Conservation (phyloP, 2,329 filamentous ascomycete species). For the Stagonosporopsis tanaceti region DNA sequence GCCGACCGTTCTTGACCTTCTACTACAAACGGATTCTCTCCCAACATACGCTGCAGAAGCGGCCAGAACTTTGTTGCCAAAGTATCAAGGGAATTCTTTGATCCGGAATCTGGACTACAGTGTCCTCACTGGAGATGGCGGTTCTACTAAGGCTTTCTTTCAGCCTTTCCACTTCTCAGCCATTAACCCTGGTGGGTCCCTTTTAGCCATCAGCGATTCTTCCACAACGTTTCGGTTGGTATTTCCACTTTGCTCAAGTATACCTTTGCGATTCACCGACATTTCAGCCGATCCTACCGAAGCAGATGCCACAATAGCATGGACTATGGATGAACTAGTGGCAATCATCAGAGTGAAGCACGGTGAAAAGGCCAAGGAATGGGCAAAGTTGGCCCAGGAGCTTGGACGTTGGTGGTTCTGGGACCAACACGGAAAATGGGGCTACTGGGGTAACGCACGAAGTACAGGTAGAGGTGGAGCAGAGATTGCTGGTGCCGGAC, state of each 20-base stretch:
- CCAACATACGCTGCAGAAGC: slow-evolving; percentile 6
- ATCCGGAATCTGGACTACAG: slow-evolving; percentile 23
- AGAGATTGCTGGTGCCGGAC: slow-evolving; percentile 20
- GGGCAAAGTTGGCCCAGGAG: slow-evolving; percentile 22
- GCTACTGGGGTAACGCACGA: slow-evolving; percentile 26
- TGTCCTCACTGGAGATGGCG: slow-evolving; percentile 14
- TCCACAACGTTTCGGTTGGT: slow-evolving; percentile 23
- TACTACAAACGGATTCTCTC: slow-evolving; percentile 23
- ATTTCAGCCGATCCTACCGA: slow-evolving; percentile 21
- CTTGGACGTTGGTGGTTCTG: slow-evolving; percentile 30
- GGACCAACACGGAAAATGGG: slow-evolving; percentile 26
- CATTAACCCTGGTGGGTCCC: slow-evolving; percentile 27
- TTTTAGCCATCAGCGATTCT: slow-evolving; percentile 27
- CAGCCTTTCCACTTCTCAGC: slow-evolving; percentile 29
- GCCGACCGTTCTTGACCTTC: slow-evolving; percentile 26
- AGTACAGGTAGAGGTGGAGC: slow-evolving; percentile 24
- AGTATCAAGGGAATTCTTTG: slow-evolving; percentile 26
- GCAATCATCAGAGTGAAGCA: slow-evolving; percentile 24
- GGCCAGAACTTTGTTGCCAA: slow-evolving; percentile 17
- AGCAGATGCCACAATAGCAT: slow-evolving; percentile 19
- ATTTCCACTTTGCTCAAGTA: slow-evolving; percentile 26
- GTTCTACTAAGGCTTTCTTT: slow-evolving; percentile 19
- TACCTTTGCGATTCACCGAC: slow-evolving; percentile 26
- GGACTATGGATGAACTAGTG: slow-evolving; percentile 25
- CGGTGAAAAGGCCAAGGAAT: slow-evolving; percentile 20